Evolutionary conservation across 345 rosid genomes (phyloP), one percentile per base, ranked within the genome.

Genomic region (Boechera stricta): DNA sequence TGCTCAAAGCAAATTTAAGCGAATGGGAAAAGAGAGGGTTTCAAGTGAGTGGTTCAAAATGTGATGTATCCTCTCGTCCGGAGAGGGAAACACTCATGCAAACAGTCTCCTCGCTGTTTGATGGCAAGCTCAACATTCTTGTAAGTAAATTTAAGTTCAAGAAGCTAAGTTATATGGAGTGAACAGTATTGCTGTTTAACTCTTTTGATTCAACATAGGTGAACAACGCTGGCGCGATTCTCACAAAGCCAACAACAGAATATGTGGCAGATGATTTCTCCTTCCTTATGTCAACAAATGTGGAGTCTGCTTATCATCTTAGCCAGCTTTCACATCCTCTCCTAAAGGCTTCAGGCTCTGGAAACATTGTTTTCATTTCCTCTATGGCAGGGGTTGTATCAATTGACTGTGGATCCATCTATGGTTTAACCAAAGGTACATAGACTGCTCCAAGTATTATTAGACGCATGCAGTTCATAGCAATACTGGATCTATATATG

Each of bases 271-370:
- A 86, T 38, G 90, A 88, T 32, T 74, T 75, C 44, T 44, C 86
- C 1, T 67, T 29, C 1, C 42, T 78, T 12, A 80, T 87, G 68
- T 77, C 80, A 26, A 79, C 79, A 7, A 89, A 89, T 39, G 10
- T 89, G 29, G 87, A 87, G 29, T 69, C 86, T 68, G 79, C 85
- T 47, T 88, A 60, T 39, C 85, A 87, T 83, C 70, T 87, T 7
- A 79, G 74, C 75, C 87, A 87, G 73, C 77, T 88, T 58, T 79
- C 90, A 48, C 79, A 87, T 73, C 89, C 89, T 2, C 32, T 81
- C 3, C 31, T 85, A 41, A 88, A 84, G 72, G 84, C 81, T 55
- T 82, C 90, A 6, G 89, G 83, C 65, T 63, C 58, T 76, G 89
- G 84, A 39, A 85, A 73, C 47, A 78, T 85, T 35, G 84, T 86